phyloP scores from a whole-genome alignment of 75 land plant genomes.

The Selaginella moellendorffii region DNA sequence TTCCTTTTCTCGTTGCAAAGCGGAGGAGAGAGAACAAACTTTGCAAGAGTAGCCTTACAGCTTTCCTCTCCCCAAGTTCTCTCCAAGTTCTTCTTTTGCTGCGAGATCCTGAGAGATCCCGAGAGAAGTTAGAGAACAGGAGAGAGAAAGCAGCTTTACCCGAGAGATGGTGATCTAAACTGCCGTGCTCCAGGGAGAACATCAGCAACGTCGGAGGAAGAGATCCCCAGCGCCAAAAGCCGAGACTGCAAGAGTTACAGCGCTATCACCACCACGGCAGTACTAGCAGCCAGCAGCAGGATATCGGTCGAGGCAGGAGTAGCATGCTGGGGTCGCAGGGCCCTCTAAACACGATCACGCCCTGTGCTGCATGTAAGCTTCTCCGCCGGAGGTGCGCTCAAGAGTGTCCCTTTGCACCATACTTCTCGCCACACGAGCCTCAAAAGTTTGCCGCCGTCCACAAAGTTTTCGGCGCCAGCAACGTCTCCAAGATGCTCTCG shows the following conservation, averaged over 20 bases:
- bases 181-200: no score
- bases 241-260: background rate
- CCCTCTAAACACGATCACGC: conserved; percentile 23
- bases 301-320: background rate
- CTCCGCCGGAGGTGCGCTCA: conserved; percentile 53
- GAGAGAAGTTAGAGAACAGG: no score
- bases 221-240: no score
- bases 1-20: no score
- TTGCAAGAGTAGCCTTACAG: no score
- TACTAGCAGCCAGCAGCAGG: background rate
- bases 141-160: no score
- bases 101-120: no score
- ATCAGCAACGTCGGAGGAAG: no score
- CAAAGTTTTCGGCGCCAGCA: conserved; percentile 70
- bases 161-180: no score
- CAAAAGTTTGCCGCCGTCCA: conserved; percentile 59
- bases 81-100: no score
- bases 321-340: conserved; percentile 4
- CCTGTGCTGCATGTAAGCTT: conserved; percentile 68
- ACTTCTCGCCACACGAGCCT: conserved; percentile 62
- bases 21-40: no score
- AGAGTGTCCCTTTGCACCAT: conserved; percentile 68
- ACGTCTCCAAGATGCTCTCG: conserved; percentile 66
- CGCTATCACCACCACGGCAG: background rate
- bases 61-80: background rate